These are phyloP conservation scores for Penicillium sp. DNA, from an alignment of 2,329 filamentous ascomycete species.

Conservation along the genomic window DNA sequence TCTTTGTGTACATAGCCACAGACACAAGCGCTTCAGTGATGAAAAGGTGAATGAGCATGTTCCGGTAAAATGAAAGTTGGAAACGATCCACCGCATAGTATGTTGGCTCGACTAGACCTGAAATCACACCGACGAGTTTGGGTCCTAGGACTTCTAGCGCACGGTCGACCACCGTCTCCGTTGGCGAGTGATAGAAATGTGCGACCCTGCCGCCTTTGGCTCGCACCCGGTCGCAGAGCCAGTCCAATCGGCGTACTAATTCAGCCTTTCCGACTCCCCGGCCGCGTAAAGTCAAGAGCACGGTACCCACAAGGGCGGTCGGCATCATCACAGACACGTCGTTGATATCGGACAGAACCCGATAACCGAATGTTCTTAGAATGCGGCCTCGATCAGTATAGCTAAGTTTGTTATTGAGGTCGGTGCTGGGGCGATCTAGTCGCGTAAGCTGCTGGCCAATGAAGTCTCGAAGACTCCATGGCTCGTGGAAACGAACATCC, in stretches of 20 bases:
- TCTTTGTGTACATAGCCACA: conserved; percentile 81
- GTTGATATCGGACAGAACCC: conserved; percentile 91
- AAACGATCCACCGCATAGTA: conserved; percentile 95
- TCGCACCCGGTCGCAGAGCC: conserved; percentile 77
- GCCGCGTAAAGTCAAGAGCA: conserved; percentile 84
- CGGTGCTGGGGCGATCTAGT: conserved; percentile 41
- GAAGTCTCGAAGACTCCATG: conserved; percentile 85
- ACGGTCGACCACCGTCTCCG: conserved; percentile 79
- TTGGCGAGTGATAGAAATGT: conserved; percentile 79
- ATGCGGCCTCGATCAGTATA: conserved; percentile 65
- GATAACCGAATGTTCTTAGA: conserved; percentile 83
- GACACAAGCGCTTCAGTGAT: conserved; percentile 90
- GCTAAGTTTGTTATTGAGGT: conserved; percentile 42
- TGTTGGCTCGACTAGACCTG: conserved; percentile 81
- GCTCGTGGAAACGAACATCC: conserved; percentile 93
- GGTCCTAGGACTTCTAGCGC: conserved; percentile 89
- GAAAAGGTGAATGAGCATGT: conserved; percentile 99
- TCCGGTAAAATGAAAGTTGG: conserved; percentile 95
- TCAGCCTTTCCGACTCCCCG: conserved; percentile 87
- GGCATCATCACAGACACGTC: conserved; percentile 97
- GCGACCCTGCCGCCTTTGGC: conserved; percentile 89
- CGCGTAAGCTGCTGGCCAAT: conserved; percentile 71
- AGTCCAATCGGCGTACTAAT: conserved; percentile 80
- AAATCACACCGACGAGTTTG: conserved; percentile 76
- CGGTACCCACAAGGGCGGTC: conserved; percentile 90